Base-by-base conservation (phyloP, 176 grass and related monocot genomes). In the Poa pratensis region DNA sequence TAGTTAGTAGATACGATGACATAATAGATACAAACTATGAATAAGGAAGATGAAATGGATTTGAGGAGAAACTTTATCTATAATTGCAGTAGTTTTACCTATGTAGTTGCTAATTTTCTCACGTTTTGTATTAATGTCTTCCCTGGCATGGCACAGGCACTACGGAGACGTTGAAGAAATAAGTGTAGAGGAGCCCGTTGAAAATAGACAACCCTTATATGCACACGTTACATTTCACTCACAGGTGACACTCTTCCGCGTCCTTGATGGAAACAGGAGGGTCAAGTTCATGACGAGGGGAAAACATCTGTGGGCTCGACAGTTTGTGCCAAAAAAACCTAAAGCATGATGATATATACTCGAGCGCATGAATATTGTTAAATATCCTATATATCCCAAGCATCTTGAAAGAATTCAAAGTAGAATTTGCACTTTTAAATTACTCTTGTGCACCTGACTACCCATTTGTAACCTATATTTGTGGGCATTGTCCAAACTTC, bases 261-360 rank as follows among this genome's bases (percentile, higher is more conserved):
- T 95, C 57, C 79, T 95, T 28, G 78, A 37, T 42, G 87, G 88
- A 2, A 76, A 75, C 39, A 20, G 39, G 13, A 92, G 81, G 68
- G 79, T 88, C 1, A 90, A 92, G 74, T 90, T 92, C 14, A 71
- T 89, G 45, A 88, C 71, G 27, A 72, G 85, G 17, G 90, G 93
- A 9, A 95, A 88, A 16, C 90, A 95, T 69, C 43, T 92, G 0
- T 95, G 93, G 90, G 93, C 83, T 77, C 85, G 93, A 10, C 88
- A 89, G 15, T 95, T 86, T 61, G 87, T 95, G 46, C 93, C 90
- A 69, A 59, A 78, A 90, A 87, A 30, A 93, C 76, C 7, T 67
- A 6, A 43, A 58, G 4, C 49, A 69, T 37, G 37, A 27, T 77
- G 23, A 74, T 57, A 73, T 35, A 35, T 35, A 43, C 4, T 19